Base-by-base conservation (phyloP, 192 early-diverging fungal genomes). In the Coemansia sp. region DNA sequence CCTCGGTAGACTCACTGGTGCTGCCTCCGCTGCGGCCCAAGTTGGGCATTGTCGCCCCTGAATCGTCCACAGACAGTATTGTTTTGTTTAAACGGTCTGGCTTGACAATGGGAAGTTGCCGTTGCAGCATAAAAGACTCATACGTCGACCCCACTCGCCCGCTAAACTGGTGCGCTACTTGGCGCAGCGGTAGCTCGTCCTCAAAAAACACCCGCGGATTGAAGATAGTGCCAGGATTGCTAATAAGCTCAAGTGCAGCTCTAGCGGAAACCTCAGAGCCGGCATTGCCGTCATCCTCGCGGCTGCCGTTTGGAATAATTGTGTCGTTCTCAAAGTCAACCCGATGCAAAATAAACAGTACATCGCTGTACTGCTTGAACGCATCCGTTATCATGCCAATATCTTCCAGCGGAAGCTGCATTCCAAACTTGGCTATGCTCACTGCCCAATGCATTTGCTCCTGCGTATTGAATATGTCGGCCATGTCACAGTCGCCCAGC, bases 171-270 rank as follows among this genome's bases (percentile, higher is more conserved):
- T 51, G 45, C 0, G 31, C 29, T n/a, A 68, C 5, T 1, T 31
- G 32, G 33, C 58, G 52, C n/a, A 30, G 37, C 4, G 73, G 73
- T 30, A 77, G 43, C 49, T 77, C 62, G 34, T 51, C 51, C 13
- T 57, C 57, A 34, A 77, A 77, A n/a, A 77, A 77, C 26, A 53
- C 45, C 18, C 66, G 53, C 0, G 73, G 73, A 22, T 77, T 77
- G 41, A 77, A 77, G 22, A 77, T 59, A 17, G 58, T 47, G 33
- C 58, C 53, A 7, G 62, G 66, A 2, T 51, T 50, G 26, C 34
- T 59, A 22, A 76, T 42, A n/a, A 65, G 48, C 22, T 63, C 67
- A 3, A 65, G 27, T 5, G 60, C 40, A 4, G 41, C 54, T n/a
- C 19, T 26, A 8, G 47, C 4, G 46, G 54, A 23, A 29, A 19